Evolutionary conservation across 192 early-diverging fungal genomes (phyloP), one percentile per base, ranked within the genome.

Genomic region (Funneliformis geosporum): DNA sequence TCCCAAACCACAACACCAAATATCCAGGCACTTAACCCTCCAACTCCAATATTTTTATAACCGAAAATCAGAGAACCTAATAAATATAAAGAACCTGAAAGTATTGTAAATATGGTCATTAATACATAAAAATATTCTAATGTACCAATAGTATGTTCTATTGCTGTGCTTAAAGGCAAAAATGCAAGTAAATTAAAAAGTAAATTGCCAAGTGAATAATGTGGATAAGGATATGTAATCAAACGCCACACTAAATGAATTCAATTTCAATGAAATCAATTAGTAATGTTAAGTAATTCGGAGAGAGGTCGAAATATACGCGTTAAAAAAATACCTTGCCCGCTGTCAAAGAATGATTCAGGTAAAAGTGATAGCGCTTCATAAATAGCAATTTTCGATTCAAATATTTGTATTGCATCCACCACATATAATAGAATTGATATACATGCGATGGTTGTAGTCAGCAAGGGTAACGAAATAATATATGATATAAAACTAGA

Each of bases 1-100:
- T 80, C 79, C 72, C 79, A 73, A 28, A 80, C 79, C 8, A 80
- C 79, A 73, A 80, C 74, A 27, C 72, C 79, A 74, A 80, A 80
- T 25, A 80, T 60, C 79, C 79, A 80, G 40, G 60, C 23, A 43
- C 79, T 80, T 67, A 80, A 67, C 5, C 79, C 79, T 21, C 71
- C 79, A 21, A 80, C 6, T 18, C 18, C 18, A 5, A 50, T 61
- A 38, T 67, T 8, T 44, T 65, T 60, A 46, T 68, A 23, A 33
- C 18, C 23, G 40, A 75, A 65, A n/a, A 75, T 61, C 11, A 65
- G 39, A 2, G 55, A 50, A 18, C 71, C 59, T 18, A 65, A 10
- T 28, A 74, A 38, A 38, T 80, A 80, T n/a, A 80, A 23, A 11
- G 74, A 44, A 27, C 72, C 79, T 6, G 79, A 67, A 16, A 80